Conservation (phyloP, 768 basidiomycete species). For the Leccinum ochraceum region DNA sequence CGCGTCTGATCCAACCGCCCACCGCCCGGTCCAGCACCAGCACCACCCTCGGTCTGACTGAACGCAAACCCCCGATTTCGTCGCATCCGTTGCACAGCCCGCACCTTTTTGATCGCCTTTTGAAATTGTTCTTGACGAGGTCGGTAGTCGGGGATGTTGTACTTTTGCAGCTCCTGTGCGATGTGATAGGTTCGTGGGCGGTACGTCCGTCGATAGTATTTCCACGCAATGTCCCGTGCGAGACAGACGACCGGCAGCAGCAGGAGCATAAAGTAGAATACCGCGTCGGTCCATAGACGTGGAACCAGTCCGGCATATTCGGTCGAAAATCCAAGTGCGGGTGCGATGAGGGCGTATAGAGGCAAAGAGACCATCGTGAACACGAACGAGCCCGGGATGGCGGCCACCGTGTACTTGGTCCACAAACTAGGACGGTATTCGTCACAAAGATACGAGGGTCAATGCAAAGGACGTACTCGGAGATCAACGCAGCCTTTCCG, state of each 20-base stretch:
- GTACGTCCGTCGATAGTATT: slow-evolving; percentile 95
- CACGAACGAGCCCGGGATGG: slow-evolving; percentile 95
- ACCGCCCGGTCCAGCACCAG: not conserved
- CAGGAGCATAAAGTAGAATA: slow-evolving; percentile 89
- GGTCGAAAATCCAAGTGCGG: slow-evolving; percentile 82
- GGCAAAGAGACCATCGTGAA: slow-evolving; percentile 98
- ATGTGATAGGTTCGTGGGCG: slow-evolving; percentile 93
- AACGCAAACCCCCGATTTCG: slow-evolving; percentile 97
- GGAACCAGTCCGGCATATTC: slow-evolving; percentile 92
- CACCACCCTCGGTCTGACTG: slow-evolving; percentile 90
- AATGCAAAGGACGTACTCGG: slow-evolving; percentile 69
- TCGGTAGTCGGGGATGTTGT: slow-evolving; percentile 95
- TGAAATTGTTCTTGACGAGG: slow-evolving; percentile 99
- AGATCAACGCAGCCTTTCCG: slow-evolving; percentile 95
- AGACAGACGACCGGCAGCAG: slow-evolving; percentile 86
- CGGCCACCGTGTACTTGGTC: slow-evolving; percentile 99
- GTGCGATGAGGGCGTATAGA: slow-evolving; percentile 84
- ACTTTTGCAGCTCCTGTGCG: slow-evolving; percentile 98
- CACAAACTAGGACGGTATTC: slow-evolving; percentile 64
- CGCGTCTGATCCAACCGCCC: slow-evolving; percentile 78
- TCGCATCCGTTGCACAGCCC: slow-evolving; percentile 97
- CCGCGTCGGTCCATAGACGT: slow-evolving; percentile 80
- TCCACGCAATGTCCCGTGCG: slow-evolving; percentile 90
- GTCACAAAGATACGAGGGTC: not conserved
- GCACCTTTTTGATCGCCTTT: slow-evolving; percentile 99